Evolutionary conservation across 768 basidiomycete genomes (phyloP).

Genomic region (Lactarius vividus): DNA sequence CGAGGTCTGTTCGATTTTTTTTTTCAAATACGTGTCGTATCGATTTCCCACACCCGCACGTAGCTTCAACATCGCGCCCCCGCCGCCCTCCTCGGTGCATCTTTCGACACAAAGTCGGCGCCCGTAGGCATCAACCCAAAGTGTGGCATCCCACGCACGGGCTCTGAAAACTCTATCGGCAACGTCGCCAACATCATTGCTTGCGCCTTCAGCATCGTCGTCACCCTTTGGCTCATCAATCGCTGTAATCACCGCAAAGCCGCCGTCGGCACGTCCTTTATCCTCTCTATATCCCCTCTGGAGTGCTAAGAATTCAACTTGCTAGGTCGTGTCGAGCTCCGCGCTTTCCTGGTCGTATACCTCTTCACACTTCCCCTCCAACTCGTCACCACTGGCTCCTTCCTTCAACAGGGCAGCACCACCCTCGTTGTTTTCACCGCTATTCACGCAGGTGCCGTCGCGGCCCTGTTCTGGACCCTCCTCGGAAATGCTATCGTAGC

Average conservation of each 20-base stretch:
- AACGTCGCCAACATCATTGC: slow-evolving; percentile 86
- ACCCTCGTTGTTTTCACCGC: slow-evolving; percentile 69
- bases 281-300: neutral
- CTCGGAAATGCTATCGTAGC: slow-evolving; percentile 74
- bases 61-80: slow-evolving; percentile 36
- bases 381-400: slow-evolving; percentile 74
- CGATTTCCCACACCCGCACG: slow-evolving; percentile 8
- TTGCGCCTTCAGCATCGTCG: slow-evolving; percentile 69
- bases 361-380: slow-evolving; percentile 73
- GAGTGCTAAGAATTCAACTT: slow-evolving; percentile 20
- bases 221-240: slow-evolving; percentile 56
- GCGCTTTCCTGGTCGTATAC: slow-evolving; percentile 63
- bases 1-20: slow-evolving; percentile 51
- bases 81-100: slow-evolving; percentile 40
- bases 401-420: slow-evolving; percentile 75
- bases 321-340: slow-evolving; percentile 69
- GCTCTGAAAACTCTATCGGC: slow-evolving; percentile 58
- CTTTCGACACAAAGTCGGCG: slow-evolving; percentile 48
- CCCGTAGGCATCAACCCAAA: slow-evolving; percentile 80
- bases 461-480: slow-evolving; percentile 75
- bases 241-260: slow-evolving; percentile 68
- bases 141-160: slow-evolving; percentile 73
- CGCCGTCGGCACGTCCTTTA: slow-evolving; percentile 63
- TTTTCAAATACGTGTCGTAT: neutral
- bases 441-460: slow-evolving; percentile 75